phyloP scores from a whole-genome alignment of 345 rosid genomes.

The Ricinus communis region DNA sequence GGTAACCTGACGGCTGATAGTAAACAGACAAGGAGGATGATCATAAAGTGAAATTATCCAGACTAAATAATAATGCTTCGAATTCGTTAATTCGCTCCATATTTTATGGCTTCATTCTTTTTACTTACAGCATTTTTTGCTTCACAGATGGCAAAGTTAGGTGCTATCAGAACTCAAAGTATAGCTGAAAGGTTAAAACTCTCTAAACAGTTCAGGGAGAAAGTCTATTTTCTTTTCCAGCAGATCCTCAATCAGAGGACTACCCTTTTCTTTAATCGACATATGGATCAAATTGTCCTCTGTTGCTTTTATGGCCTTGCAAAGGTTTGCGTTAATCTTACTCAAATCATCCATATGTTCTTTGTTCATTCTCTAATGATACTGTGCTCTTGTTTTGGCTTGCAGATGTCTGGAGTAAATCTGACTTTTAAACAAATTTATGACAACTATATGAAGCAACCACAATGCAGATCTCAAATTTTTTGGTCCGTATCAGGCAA shows the following conservation, averaged over 20 bases:
- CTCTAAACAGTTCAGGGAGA: constrained; percentile 73
- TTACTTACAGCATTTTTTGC: background rate
- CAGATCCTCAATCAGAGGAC: constrained; percentile 63
- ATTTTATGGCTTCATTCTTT: no score
- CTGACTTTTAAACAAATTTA: background rate
- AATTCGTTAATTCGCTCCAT: no score
- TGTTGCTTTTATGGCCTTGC: constrained; percentile 88
- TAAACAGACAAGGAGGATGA: no score
- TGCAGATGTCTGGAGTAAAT: background rate
- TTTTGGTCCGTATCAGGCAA: background rate
- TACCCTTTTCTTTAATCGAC: constrained; percentile 70
- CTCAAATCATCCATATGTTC: background rate
- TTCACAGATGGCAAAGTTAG: constrained; percentile 68
- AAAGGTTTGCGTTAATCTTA: constrained; percentile 45
- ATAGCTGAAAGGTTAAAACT: constrained; percentile 84
- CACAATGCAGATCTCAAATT: background rate
- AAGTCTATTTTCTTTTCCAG: constrained; percentile 67
- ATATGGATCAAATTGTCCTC: constrained; percentile 81
- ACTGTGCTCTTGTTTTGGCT: background rate
- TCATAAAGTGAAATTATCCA: no score
- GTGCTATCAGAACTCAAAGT: constrained; percentile 79
- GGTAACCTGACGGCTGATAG: no score
- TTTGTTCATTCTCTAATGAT: background rate
- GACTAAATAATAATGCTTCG: no score
- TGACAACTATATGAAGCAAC: background rate